Base-by-base conservation (phyloP, 2,329 filamentous ascomycete genomes). In the Fusarium camptoceras region DNA sequence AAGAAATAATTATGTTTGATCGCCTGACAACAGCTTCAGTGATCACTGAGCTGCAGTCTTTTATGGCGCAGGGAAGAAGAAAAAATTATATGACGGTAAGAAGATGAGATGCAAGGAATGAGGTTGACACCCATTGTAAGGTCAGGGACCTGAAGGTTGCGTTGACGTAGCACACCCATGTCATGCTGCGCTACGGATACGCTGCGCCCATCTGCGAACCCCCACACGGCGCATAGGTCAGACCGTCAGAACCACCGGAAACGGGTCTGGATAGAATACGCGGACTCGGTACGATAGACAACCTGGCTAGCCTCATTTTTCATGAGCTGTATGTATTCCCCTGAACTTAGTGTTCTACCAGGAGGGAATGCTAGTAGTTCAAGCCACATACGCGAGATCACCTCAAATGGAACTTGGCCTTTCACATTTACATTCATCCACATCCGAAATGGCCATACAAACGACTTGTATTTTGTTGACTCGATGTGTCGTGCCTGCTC, bases 401-500 rank as follows among this genome's bases (percentile, higher is more conserved):
- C 30, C 31, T 28, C 10, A 31, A 56, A 25, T 39, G 16, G 30
- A 39, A 22, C 9, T 50, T 37, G 22, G 55, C 65, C 59, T 55
- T 34, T 55, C 43, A 34, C 60, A 42, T 64, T 24, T 49, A 27
- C 39, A 22, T 39, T 25, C 55, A 55, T 64, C n/a, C 51, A 27
- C 30, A 22, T 41, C 25, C 54, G 50, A 30, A 48, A 34, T 62
- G 64, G 50, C 49, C 58, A 66, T 71, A 54, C 69, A 72, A 72
- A 67, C 73, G 68, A 73, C 72, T 75, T 66, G 70, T 70, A 74
- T 76, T 73, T 74, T 62, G 61, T 71, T 71, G 71, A 75, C 58
- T 72, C 71, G 69, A 49, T 58, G 58, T 63, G 61, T 64, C 59
- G 67, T 69, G 41, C 46, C 71, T 75, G 63, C 71, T 73, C 58